Base-by-base conservation (phyloP, 2,329 filamentous ascomycete species). In the Chrysoporthe deuterocubensis region DNA sequence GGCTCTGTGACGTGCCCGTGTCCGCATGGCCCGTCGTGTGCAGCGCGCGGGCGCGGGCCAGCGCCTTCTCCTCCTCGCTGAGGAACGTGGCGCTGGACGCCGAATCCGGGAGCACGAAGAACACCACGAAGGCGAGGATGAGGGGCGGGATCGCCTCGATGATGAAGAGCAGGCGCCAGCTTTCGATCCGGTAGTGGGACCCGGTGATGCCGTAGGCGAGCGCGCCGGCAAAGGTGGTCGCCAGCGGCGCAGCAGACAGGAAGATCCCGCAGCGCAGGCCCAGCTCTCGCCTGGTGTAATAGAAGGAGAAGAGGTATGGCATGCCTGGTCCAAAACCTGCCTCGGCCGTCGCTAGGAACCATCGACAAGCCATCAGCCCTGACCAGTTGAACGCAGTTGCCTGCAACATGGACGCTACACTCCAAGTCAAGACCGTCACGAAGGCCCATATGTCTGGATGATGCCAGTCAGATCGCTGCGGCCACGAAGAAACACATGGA, bases 241-340 rank as follows among this genome's bases (percentile, higher is more conserved):
- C 89, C 42, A 92, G 80, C 1, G 90, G 89, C 0, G 89, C 88
- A 13, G 77, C 90, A 0, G 89, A 90, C 66, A 94, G 84, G 76
- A 92, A 92, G 6, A 94, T 79, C 11, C 90, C 91, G 18, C 87
- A 90, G 37, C 92, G 83, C 67, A 92, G 84, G 1, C 91, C 92
- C 11, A 94, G 81, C 73, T 94, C 92, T 21, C 78, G 72, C 5
- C 83, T 74, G 21, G 48, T 68, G 71, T 70, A 70, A 64, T 71
- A 71, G 67, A 73, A 71, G 59, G 66, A 68, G 43, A 68, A 68
- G 50, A 68, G 63, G 40, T 62, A 71, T 0, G 69, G 65, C 42
- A 69, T 69, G 11, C 69, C 81, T 3, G 79, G 77, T 3, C 72
- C 74, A 50, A 81, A 84, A 1, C 78, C 81, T 16, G 82, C 81